Evolutionary conservation across 75 land plant species (phyloP), one percentile per base, ranked within the genome.

Genomic region (Selaginella moellendorffii): DNA sequence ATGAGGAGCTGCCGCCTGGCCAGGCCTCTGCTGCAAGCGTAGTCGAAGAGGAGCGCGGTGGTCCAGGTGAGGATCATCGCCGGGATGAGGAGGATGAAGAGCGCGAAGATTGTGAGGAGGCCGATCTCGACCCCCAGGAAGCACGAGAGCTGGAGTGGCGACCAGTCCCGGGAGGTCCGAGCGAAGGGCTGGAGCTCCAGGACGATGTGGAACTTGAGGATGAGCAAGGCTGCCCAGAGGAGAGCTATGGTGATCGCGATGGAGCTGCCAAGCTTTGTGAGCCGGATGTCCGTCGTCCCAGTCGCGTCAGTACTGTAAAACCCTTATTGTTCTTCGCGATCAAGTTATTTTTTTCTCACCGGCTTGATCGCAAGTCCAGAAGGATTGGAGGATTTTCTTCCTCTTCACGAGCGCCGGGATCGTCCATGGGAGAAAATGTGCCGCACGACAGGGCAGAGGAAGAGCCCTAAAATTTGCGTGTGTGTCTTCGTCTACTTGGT

Each of bases 11-110:
- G 18, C 1, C 31, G 12, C 1, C 65, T 63, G 5, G 28, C 31
- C 2, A 63, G 31, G 8, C 29, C 30, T 1, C 65, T 12, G 30
- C 30, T 31, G 31, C 28, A 63, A 5, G 30, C 20, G n/a, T 28
- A 27, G 18, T 63, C 65, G 1, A 63, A 63, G 14, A 63, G 24
- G 21, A 63, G 36, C 1, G 65, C 65, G 22, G 65, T 63, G 14
- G 29, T 63, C 65, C 65, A 63, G 28, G 65, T 63, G 31, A 63
- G 28, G 29, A 63, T 63, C 65, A 63, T 63, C 9, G 31, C 30
- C 0, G 65, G 65, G 10, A 63, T 31, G n/a, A 63, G 19, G 36
- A 63, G 30, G 1, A 63, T 24, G 31, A 63, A 29, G 20, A 27
- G 30, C 5, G 30, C 18, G 8, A 63, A 8, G 1, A 63, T 31